phyloP scores from a whole-genome alignment of 1,284 basidiomycete genomes.

The Bjerkandera adusta region DNA sequence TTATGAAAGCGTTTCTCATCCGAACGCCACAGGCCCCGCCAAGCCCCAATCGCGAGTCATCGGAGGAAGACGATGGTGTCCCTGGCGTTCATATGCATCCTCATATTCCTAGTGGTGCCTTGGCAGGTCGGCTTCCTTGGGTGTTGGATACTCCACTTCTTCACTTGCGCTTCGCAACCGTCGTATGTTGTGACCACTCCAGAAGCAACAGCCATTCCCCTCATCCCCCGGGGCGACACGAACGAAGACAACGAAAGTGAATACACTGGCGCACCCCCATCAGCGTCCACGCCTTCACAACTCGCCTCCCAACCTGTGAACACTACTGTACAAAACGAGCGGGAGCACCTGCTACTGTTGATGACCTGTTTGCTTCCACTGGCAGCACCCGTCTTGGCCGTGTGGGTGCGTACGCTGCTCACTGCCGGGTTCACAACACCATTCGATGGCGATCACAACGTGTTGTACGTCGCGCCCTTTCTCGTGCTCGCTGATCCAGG shows the following conservation, averaged over 20 bases:
- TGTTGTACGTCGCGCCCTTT: slow-evolving; percentile 65
- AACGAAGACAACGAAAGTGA: not conserved
- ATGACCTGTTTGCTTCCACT: slow-evolving; percentile 85
- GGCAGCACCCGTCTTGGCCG: slow-evolving; percentile 75
- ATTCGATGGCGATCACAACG: slow-evolving; percentile 77
- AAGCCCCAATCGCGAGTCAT: too few species aligned
- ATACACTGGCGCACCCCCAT: slow-evolving; percentile 1
- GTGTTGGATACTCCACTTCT: slow-evolving; percentile 75
- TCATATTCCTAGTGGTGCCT: slow-evolving; percentile 76
- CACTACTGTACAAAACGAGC: slow-evolving; percentile 39
- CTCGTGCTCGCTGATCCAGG: slow-evolving; percentile 60
- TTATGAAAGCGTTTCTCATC: slow-evolving; percentile 2
- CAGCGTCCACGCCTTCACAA: not conserved
- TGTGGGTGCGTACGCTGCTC: slow-evolving; percentile 85
- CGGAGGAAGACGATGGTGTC: slow-evolving; percentile 52
- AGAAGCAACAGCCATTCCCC: slow-evolving; percentile 14
- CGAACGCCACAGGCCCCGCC: slow-evolving; percentile 14
- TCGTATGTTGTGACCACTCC: slow-evolving; percentile 8
- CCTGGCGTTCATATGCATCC: slow-evolving; percentile 56
- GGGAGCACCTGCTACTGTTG: slow-evolving; percentile 66
- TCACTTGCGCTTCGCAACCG: slow-evolving; percentile 47
- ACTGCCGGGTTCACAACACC: slow-evolving; percentile 74
- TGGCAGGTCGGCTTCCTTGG: slow-evolving; percentile 90
- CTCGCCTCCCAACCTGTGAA: not conserved
- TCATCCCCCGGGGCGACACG: slow-evolving; percentile 10